Evolutionary conservation across 495 filamentous ascomycete species (phyloP).

Genomic region (Neurospora sp.): DNA sequence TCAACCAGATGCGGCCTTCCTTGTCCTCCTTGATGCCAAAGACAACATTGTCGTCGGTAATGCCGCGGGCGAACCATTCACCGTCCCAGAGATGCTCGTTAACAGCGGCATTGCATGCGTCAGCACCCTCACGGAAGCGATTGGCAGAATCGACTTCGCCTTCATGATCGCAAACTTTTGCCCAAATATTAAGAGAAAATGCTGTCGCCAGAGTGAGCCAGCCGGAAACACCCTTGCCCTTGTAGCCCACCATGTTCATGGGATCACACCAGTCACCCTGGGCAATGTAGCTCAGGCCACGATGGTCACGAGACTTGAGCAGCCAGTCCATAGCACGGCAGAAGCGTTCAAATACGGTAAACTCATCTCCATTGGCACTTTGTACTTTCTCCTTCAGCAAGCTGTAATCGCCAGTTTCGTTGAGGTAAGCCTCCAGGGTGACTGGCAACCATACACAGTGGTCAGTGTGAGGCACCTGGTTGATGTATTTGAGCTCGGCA

Average conservation of each 20-base stretch:
- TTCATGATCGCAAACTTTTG: slow-evolving; percentile 38
- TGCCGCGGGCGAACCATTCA: slow-evolving; percentile 46
- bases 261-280: slow-evolving; percentile 52
- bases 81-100: slow-evolving; percentile 46
- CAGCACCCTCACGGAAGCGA: slow-evolving; percentile 32
- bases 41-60: slow-evolving; percentile 43
- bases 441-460: slow-evolving; percentile 50
- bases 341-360: slow-evolving; percentile 44
- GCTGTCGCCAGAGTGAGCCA: slow-evolving; percentile 47
- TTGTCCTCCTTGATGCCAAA: slow-evolving; percentile 40
- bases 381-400: slow-evolving; percentile 35
- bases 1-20: slow-evolving; percentile 48
- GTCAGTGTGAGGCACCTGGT: slow-evolving; percentile 48
- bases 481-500: slow-evolving; percentile 50
- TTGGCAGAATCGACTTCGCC: slow-evolving; percentile 28
- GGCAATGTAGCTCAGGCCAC: slow-evolving; percentile 45
- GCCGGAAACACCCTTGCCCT: slow-evolving; percentile 44
- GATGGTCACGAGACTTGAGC: slow-evolving; percentile 35
- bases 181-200: slow-evolving; percentile 41
- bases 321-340: slow-evolving; percentile 46
- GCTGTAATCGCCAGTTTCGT: slow-evolving; percentile 43
- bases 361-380: slow-evolving; percentile 29
- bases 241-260: slow-evolving; percentile 51
- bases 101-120: slow-evolving; percentile 38
- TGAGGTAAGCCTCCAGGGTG: slow-evolving; percentile 41